A percentile compares a stretch with the other conserved stretches of the same genome.
Conservation (phyloP, 176 grass and related monocot genomes). For the Cenchrus americanus region DNA sequence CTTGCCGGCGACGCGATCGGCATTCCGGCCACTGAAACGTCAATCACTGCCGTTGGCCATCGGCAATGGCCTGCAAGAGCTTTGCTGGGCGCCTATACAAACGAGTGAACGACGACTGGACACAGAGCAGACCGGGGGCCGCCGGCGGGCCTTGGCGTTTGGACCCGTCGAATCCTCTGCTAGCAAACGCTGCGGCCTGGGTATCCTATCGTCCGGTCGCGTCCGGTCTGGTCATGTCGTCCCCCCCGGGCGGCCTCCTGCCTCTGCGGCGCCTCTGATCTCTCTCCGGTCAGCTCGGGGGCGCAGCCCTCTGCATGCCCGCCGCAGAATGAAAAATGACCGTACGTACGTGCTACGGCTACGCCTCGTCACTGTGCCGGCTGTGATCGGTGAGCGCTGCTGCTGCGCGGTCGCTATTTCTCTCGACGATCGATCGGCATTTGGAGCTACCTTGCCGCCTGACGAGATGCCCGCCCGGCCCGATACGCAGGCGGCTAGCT, state of each 20-base stretch:
- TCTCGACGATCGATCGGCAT: too few relatives aligned
- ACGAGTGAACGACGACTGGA: too few relatives aligned
- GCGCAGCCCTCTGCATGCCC: too few relatives aligned
- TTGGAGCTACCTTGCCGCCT: too few relatives aligned
- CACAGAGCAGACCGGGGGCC: too few relatives aligned
- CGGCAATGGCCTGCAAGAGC: background rate
- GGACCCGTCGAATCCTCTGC: background rate
- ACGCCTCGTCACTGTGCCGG: background rate
- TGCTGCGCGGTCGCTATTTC: background rate
- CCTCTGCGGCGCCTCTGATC: background rate
- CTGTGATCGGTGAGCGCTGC: background rate
- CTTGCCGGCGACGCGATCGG: constrained; percentile 6
- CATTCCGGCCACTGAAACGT: constrained; percentile 3
- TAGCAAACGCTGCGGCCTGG: too few relatives aligned
- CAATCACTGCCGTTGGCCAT: background rate
- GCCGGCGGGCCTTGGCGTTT: background rate
- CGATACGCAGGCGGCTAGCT: too few relatives aligned
- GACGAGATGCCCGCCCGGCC: too few relatives aligned
- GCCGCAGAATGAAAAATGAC: too few relatives aligned
- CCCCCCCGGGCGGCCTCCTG: background rate
- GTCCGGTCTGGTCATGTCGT: constrained; percentile 13
- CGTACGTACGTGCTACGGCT: too few relatives aligned
- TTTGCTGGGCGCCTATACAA: background rate
- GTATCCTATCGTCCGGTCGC: background rate
- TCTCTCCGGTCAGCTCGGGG: constrained; percentile 1